phyloP scores from a whole-genome alignment of 2,329 filamentous ascomycete genomes.

The Trichoderma sp. region DNA sequence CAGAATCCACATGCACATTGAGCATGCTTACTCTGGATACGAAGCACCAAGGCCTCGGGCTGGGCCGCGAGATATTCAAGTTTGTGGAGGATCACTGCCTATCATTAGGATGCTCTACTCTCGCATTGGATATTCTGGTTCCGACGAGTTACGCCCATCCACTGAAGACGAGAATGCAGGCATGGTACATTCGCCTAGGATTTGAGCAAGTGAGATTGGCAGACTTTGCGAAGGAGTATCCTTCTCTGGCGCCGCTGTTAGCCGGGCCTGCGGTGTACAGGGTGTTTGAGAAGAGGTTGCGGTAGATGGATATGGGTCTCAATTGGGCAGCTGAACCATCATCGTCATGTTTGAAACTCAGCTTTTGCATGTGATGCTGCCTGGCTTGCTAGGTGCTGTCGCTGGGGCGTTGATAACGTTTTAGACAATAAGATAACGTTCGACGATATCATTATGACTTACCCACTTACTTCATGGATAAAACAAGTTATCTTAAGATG shows the following conservation, averaged over 20 bases:
- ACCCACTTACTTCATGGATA: background rate
- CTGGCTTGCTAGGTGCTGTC: background rate
- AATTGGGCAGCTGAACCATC: background rate
- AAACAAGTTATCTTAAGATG: background rate
- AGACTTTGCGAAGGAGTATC: slow-evolving; percentile 35
- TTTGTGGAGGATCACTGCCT: slow-evolving; percentile 36
- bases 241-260: slow-evolving; percentile 32
- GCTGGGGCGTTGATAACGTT: background rate
- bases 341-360: too few relatives aligned
- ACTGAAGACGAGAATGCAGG: slow-evolving; percentile 33
- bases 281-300: slow-evolving; percentile 35
- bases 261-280: slow-evolving; percentile 34
- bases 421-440: background rate
- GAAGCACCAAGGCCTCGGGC: slow-evolving; percentile 30
- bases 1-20: slow-evolving; percentile 31
- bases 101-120: slow-evolving; percentile 32
- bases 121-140: slow-evolving; percentile 37
- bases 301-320: background rate
- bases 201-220: slow-evolving; percentile 34
- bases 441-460: background rate
- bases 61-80: slow-evolving; percentile 31
- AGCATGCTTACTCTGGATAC: slow-evolving; percentile 36
- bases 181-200: slow-evolving; percentile 36
- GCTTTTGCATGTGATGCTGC: background rate
- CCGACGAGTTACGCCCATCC: slow-evolving; percentile 34